Evolutionary conservation across 768 basidiomycete genomes (phyloP), one percentile per base, ranked within the genome.

Genomic region (Leucosporidium yakuticum): DNA sequence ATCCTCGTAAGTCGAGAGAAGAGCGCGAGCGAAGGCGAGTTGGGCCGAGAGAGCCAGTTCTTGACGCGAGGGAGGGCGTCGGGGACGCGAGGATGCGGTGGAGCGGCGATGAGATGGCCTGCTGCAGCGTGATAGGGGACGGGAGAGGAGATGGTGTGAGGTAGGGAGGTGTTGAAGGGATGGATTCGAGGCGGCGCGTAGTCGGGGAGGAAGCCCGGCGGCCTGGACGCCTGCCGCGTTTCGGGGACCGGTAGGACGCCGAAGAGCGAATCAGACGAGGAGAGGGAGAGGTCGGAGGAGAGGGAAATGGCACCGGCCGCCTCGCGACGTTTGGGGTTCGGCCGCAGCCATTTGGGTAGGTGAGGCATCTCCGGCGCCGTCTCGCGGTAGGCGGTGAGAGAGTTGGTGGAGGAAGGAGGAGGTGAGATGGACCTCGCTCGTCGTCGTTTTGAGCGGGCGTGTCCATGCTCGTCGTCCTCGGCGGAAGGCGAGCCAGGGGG

Each of bases 1-100:
- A 76, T 71, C 19, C 75, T 57, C 0, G 65, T 69, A 25, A 73
- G 59, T 9, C 75, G 67, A 23, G 51, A 51, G 63, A 76, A 76
- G 54, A 76, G 62, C 11, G 57, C 48, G 17, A 70, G 56, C 54
- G 27, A 62, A 53, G 20, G 66, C 64, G n/a, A 73, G 57, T 29
- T 64, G 50, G 23, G 49, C 19, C 15, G 66, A 48, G 48, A 73
- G 54, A 36, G 21, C 54, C 39, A 17, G 68, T 51, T 23, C 57
- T 19, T 4, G 57, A 44, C 39, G 8, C 39, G 39, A 44, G 39
- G 39, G 39, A 44, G 39, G 14, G 39, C 39, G 39, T 44, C 23
- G 0, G 72, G 71, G 15, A 73, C 21, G 21, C 69, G 69, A 3
- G 63, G 51, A 44, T 68, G 67, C 4, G 69, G 63, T 1, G 63